Evolutionary conservation across 2,329 filamentous ascomycete species (phyloP), one percentile per base, ranked within the genome.

Genomic region (Cercospora berteroae): DNA sequence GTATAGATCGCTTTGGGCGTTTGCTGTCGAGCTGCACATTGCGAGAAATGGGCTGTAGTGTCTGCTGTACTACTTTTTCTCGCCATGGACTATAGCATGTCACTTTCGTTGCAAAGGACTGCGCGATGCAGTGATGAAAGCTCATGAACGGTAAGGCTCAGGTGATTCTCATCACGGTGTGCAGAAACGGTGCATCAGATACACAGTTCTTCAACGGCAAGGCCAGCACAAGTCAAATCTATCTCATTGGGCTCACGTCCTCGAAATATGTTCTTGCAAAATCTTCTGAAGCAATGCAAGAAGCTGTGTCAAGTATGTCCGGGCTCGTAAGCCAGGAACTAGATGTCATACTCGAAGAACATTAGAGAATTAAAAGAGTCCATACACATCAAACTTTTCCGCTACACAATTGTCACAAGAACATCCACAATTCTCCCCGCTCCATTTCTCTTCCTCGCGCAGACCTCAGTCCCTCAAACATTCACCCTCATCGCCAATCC

Each of bases 401-500:
- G 6, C 36, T 42, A 6, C 36, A 42, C 16, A 42, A n/a, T n/a
- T n/a, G 36, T 39, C 48, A 12, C 4, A 25, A 18, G 18, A 20
- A 7, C 48, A 25, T 52, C 18, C 48, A 52, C 23, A 25, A 23
- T 18, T 48, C 27, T 27, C 23, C 27, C 12, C 23, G 5, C 29
- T n/a, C 13, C 20, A 16, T n/a, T 9, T 1, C 16, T 7, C 3
- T 12, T 31, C 4, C 18, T 57, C 2, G 6, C 5, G 23, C 16
- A 10, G 4, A 31, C 3, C 27, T 20, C 27, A 23, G 5, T 13
- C 6, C 27, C 7, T 63, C 60, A 63, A 7, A 63, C 60, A 42
- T 63, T 63, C 2, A 56, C 60, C 18, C 48, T 36, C 60, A 63
- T 57, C 8, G 12, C 60, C 25, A 63, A 48, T 10, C 23, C 31